Base-by-base conservation (phyloP, 2,329 filamentous ascomycete genomes). In the Alternaria sp. region DNA sequence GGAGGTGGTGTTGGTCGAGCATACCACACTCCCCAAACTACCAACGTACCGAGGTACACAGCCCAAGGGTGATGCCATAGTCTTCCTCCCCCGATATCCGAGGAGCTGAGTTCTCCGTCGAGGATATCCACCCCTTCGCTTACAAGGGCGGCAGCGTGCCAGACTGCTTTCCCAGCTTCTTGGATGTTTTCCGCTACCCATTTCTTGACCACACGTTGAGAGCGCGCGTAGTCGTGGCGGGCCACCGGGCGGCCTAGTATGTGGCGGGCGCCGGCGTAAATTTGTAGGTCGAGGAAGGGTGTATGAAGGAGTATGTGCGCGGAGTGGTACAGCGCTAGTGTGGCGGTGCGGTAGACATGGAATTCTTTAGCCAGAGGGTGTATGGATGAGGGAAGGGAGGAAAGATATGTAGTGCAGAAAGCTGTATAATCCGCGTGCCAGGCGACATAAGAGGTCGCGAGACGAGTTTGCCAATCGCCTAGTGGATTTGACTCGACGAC, bases 31-130 rank as follows among this genome's bases (percentile, higher is more conserved):
- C 84, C 83, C 86, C 87, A 89, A 32, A 84, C 83, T 0, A 85
- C 85, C 41, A 89, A 67, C 0, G 86, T 87, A 0, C 85, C 85
- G 1, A 90, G 77, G 65, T 89, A 89, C 12, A 89, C 70, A 62
- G 85, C 86, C 87, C 87, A 89, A 0, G 86, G 85, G 18, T 88
- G 86, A 67, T 89, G 86, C 69, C 89, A 89, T 0, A 85, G 76
- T 44, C 85, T 83, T 27, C 63, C 65, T 2, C 83, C 81, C 20
- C 86, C 84, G 59, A 82, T 84, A 36, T 85, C 82, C n/a, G 53
- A 50, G 10, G 43, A 56, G 4, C 55, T 55, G 0, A 63, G 53
- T 25, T 71, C 66, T 10, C 65, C 63, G 12, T 84, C 79, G 2
- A 87, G 74, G 27, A 82, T 81, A 34, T 81, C 75, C 9, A 84